A percentile compares a stretch with the other conserved stretches of the same genome.
These are phyloP conservation scores for Dissoconium aciculare DNA, from an alignment of 2,329 filamentous ascomycete genomes.

Conservation along the genomic window DNA sequence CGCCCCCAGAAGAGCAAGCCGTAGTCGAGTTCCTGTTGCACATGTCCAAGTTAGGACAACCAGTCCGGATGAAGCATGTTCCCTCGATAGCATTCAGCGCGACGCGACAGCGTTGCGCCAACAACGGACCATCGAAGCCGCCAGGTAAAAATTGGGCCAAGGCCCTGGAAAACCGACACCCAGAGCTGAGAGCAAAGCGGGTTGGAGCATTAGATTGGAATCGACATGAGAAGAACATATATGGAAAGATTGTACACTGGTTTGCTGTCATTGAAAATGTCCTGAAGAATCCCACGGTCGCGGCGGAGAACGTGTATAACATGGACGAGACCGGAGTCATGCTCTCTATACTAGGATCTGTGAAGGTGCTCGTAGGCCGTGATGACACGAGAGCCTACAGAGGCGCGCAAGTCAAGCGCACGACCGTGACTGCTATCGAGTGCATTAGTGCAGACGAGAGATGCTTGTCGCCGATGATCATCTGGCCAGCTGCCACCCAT, in stretches of 20 bases:
- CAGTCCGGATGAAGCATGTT: too few species aligned
- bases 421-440: conserved; percentile 17
- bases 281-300: not conserved
- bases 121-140: too few species aligned
- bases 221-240: not conserved
- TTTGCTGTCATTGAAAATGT: not conserved
- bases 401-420: conserved; percentile 17
- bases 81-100: too few species aligned
- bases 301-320: not conserved
- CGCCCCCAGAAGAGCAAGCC: too few species aligned
- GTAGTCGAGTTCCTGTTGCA: too few species aligned
- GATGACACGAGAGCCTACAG: conserved; percentile 15
- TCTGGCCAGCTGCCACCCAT: conserved; percentile 19
- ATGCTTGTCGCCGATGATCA: conserved; percentile 17
- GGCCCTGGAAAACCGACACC: conserved; percentile 5
- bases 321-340: conserved; percentile 24
- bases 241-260: not conserved
- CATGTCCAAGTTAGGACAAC: too few species aligned
- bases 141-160: conserved; percentile 11
- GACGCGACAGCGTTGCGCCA: too few species aligned
- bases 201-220: conserved; percentile 8
- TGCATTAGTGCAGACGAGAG: conserved; percentile 17
- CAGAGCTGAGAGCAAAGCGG: conserved; percentile 13
- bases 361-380: conserved; percentile 22
- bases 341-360: conserved; percentile 16